Percentiles rank a stretch among this genome's conserved stretches.
These are phyloP conservation scores for Candida krabiensis DNA, from an alignment of 805 yeast genomes.

Conservation along the genomic window DNA sequence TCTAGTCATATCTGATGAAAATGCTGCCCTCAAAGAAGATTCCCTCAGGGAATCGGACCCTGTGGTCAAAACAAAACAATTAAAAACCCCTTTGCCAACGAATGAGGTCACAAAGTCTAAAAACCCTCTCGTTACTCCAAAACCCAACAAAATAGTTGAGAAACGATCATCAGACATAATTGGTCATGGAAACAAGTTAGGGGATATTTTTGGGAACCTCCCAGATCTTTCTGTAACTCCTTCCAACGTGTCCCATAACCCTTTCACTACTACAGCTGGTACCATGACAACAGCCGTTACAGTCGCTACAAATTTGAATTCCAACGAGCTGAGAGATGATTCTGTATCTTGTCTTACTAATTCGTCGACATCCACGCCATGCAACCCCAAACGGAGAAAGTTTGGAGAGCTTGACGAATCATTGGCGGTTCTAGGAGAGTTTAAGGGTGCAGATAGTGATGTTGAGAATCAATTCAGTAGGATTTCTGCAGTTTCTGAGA, in stretches of 20 bases:
- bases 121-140: slow-evolving; percentile 20
- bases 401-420: slow-evolving; percentile 6
- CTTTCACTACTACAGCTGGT: slow-evolving; percentile 15
- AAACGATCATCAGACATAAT: slow-evolving; percentile 12
- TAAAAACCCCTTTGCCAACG: slow-evolving; percentile 12
- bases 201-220: slow-evolving; percentile 11
- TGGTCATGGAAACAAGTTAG: slow-evolving; percentile 11
- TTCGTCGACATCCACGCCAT: slow-evolving; percentile 22
- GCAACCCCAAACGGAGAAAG: slow-evolving; percentile 17
- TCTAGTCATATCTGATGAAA: no score
- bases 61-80: slow-evolving; percentile 2
- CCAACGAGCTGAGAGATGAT: slow-evolving; percentile 13
- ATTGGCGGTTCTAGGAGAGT: slow-evolving; percentile 9
- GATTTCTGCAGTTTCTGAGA: neutral
- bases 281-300: slow-evolving; percentile 19
- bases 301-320: slow-evolving; percentile 12
- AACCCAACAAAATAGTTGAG: slow-evolving; percentile 17
- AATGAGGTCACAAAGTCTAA: slow-evolving; percentile 3
- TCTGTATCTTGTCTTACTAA: slow-evolving; percentile 20
- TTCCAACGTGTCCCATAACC: slow-evolving; percentile 5
- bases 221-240: slow-evolving; percentile 18
- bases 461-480: neutral
- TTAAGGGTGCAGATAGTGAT: neutral
- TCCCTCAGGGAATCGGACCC: no score
- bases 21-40: no score